These are phyloP conservation scores for Tolypocladium cylindrosporum DNA, from an alignment of 2,329 filamentous ascomycete species.

Conservation along the genomic window DNA sequence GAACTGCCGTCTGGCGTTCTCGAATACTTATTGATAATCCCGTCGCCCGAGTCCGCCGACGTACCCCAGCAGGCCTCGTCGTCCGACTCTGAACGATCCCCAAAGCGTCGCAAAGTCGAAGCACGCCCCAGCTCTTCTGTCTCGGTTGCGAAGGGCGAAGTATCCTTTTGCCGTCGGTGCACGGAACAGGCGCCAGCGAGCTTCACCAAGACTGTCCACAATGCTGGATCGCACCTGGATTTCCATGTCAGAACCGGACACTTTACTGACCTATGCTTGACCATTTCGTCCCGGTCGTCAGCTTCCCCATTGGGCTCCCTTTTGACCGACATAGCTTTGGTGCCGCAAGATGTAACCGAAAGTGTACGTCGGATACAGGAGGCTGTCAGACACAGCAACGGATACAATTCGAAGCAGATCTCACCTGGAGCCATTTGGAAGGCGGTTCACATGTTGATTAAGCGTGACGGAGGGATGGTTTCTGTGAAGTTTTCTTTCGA, in stretches of 20 bases:
- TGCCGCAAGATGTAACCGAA: constrained; percentile 11
- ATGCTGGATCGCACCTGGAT: constrained; percentile 11
- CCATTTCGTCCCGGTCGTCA: constrained; percentile 7
- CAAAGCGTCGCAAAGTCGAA: constrained; percentile 21
- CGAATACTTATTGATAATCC: constrained; percentile 11
- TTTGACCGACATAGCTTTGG: constrained; percentile 10
- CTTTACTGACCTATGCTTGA: constrained; percentile 4
- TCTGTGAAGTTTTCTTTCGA: constrained; percentile 21
- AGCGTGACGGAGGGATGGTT: constrained; percentile 14
- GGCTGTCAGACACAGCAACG: constrained; percentile 1
- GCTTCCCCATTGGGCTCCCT: constrained; percentile 4
- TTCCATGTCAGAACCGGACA: constrained; percentile 6
- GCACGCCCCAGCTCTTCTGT: constrained; percentile 9
- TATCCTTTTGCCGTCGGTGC: constrained; percentile 17
- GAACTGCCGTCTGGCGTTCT: constrained; percentile 13
- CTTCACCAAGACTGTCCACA: constrained; percentile 5
- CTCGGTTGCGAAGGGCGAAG: constrained; percentile 12
- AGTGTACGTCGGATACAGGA: constrained; percentile 11
- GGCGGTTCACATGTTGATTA: constrained; percentile 18
- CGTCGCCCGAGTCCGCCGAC: constrained; percentile 6
- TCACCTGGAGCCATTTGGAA: constrained; percentile 25
- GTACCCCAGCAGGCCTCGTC: constrained; percentile 2
- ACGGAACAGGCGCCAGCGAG: constrained; percentile 3
- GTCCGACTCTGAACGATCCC: constrained; percentile 8
- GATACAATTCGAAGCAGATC: constrained; percentile 6